Conservation (phyloP, 768 basidiomycete genomes). For the Boletellus ananas region DNA sequence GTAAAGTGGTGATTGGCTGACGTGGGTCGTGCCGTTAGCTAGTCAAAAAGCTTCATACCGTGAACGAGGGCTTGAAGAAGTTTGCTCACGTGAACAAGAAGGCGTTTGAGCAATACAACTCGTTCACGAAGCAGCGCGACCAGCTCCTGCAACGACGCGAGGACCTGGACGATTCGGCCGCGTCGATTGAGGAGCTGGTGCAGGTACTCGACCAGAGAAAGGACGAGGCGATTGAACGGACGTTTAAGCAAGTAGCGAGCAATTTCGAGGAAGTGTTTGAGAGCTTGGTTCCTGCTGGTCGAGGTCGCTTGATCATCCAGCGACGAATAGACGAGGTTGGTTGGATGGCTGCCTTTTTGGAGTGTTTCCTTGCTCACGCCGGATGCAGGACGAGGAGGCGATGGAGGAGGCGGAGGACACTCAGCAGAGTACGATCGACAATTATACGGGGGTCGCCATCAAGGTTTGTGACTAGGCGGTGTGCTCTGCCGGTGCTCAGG, state of each 20-base stretch:
- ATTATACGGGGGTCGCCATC: conserved; percentile 95
- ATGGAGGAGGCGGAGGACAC: conserved; percentile 72
- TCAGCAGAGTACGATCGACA: conserved; percentile 78
- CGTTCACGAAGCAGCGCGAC: conserved; percentile 97
- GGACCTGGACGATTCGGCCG: conserved; percentile 86
- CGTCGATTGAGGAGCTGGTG: conserved; percentile 89
- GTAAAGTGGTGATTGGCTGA: not conserved
- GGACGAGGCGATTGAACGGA: conserved; percentile 97
- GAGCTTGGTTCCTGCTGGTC: conserved; percentile 89
- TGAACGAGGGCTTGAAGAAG: conserved; percentile 92
- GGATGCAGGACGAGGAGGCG: conserved; percentile 54
- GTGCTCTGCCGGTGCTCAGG: not conserved
- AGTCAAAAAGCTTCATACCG: conserved; percentile 85
- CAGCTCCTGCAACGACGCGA: conserved; percentile 81
- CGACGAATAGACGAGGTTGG: conserved; percentile 78
- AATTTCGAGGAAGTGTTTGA: conserved; percentile 98
- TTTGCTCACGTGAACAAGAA: conserved; percentile 99
- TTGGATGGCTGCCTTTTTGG: not conserved
- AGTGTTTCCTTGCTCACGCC: not conserved
- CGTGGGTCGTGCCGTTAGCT: conserved; percentile 47
- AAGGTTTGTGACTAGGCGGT: conserved; percentile 48
- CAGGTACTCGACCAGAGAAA: conserved; percentile 93
- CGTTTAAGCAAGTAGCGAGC: conserved; percentile 96
- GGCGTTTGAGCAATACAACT: conserved; percentile 97
- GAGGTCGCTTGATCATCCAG: conserved; percentile 90